Evolutionary conservation across 106 monocot species (phyloP), one percentile per base, ranked within the genome.

Genomic region (Apostasia shenzhenica): DNA sequence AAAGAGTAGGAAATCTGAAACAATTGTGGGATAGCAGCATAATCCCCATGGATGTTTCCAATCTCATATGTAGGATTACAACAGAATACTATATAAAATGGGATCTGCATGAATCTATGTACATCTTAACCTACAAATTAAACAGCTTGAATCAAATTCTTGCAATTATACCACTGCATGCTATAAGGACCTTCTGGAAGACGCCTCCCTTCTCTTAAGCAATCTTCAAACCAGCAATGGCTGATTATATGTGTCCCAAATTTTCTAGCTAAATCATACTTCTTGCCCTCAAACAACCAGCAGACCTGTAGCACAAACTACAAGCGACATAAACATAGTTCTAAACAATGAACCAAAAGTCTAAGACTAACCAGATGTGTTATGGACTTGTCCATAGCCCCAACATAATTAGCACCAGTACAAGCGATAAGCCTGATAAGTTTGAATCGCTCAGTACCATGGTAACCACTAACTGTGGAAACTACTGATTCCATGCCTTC

Each of bases 201-300:
- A 3, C 92, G 80, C 72, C 63, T 89, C 63, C 87, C 81, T 76
- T 84, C 74, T 69, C 83, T 92, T 59, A 97, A 77, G 75, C 92
- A 97, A 66, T 89, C 97, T 70, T 89, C 84, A 48, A 97, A 89
- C 92, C 92, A 97, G 26, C 79, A 72, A 63, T 97, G 97, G 58
- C 86, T 89, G 41, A 97, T 69, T 43, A 92, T 72, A 67, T 72
- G 78, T 6, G 78, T 82, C 50, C 83, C 84, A 8, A 87, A 71
- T 12, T 48, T 76, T 64, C 63, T 81, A 41, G 97, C 92, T 63
- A 97, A 58, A 8, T 87, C 67, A 63, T 74, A 87, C 62, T 97
- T 97, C 71, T 83, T 89, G 37, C 97, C 97, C 48, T 86, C 77
- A 45, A 97, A 82, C 55, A 75, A 56, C 97, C 97, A 89, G 67